Conservation (phyloP, 106 monocot species). For the Allium sativum region DNA sequence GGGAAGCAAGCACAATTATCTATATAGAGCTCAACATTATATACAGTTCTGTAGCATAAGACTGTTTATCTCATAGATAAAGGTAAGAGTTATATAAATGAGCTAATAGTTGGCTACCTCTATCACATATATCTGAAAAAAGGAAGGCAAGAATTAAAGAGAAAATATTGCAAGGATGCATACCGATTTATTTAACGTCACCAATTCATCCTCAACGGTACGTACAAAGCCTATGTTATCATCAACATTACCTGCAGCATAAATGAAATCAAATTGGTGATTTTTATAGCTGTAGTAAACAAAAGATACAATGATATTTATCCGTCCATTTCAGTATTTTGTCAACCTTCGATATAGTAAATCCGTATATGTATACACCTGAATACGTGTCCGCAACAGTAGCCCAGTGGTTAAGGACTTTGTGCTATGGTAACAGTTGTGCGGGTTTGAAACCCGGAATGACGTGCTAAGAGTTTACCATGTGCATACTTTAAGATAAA, state of each 20-base stretch:
- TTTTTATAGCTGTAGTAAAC: neutral
- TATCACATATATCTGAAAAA: too few species aligned
- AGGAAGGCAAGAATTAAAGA: too few species aligned
- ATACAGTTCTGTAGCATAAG: neutral
- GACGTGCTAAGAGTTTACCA: too few species aligned
- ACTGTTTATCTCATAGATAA: neutral
- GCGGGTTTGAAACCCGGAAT: too few species aligned
- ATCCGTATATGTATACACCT: neutral
- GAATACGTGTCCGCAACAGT: too few species aligned
- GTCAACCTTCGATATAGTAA: neutral
- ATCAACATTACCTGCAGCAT: constrained; percentile 11
- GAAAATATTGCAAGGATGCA: too few species aligned
- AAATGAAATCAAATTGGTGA: neutral
- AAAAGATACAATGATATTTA: too few species aligned
- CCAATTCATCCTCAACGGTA: neutral
- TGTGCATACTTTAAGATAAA: too few species aligned
- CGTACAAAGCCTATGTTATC: constrained; percentile 5
- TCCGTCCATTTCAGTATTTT: too few species aligned
- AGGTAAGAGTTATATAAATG: neutral
- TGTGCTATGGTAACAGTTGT: too few species aligned
- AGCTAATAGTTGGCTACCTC: neutral
- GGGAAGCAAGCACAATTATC: neutral
- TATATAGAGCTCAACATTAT: neutral
- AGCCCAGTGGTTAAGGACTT: too few species aligned
- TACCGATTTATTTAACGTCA: constrained; percentile 3